Conservation (phyloP, 2,329 filamentous ascomycete genomes). For the Chalaropsis thielavioides region DNA sequence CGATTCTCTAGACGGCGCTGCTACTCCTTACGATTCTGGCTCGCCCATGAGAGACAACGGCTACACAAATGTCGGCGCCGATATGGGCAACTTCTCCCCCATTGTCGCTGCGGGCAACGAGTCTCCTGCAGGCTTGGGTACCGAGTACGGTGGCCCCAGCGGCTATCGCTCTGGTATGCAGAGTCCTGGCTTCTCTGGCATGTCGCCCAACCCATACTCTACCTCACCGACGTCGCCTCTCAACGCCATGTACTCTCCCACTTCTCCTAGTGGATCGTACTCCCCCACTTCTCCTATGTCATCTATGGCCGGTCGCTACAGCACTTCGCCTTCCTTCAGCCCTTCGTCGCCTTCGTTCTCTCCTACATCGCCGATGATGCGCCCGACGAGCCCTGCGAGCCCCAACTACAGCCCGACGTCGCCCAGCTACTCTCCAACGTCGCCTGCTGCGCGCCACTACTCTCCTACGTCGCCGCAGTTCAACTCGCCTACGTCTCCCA, state of each 20-base stretch:
- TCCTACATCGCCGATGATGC: constrained; percentile 45
- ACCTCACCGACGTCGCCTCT: constrained; percentile 50
- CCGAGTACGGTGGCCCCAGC: constrained; percentile 41
- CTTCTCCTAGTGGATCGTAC: constrained; percentile 59
- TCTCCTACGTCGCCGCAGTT: constrained; percentile 62
- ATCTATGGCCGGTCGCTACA: constrained; percentile 35
- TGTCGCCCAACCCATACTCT: constrained; percentile 60
- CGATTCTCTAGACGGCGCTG: constrained; percentile 62
- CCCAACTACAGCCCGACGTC: constrained; percentile 52
- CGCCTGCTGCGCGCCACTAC: constrained; percentile 44
- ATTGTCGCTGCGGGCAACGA: constrained; percentile 65
- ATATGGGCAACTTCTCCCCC: constrained; percentile 55
- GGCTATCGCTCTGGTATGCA: constrained; percentile 35
- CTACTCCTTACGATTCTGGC: constrained; percentile 85
- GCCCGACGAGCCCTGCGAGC: constrained; percentile 39
- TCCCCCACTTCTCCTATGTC: constrained; percentile 63
- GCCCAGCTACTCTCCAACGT: constrained; percentile 49
- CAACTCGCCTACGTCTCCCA: constrained; percentile 61
- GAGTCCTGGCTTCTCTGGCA: constrained; percentile 46
- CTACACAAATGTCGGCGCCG: constrained; percentile 47
- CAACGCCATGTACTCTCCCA: constrained; percentile 53
- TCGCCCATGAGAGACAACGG: constrained; percentile 64
- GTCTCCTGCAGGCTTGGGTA: constrained; percentile 49
- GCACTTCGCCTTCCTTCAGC: constrained; percentile 48
- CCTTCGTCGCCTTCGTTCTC: constrained; percentile 50